Conservation (phyloP, 2,329 filamentous ascomycete species). For the Fusarium sp. region DNA sequence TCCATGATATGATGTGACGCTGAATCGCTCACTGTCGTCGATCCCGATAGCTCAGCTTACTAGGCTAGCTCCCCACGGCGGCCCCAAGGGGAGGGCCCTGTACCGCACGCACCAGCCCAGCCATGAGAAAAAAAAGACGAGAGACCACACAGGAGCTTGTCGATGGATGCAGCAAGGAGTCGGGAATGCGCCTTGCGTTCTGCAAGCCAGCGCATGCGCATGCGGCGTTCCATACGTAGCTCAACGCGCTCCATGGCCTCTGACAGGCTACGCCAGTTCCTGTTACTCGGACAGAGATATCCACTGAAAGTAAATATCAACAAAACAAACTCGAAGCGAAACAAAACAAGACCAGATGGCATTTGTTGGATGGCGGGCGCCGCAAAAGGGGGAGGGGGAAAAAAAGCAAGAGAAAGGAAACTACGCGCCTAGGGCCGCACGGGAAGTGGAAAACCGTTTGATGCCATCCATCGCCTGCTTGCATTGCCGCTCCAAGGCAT, state of each 20-base stretch:
- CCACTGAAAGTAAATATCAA: slow-evolving; percentile 20
- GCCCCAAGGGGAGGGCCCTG: slow-evolving; percentile 3
- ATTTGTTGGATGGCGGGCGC: not conserved
- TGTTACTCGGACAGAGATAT: slow-evolving; percentile 24
- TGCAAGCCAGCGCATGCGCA: slow-evolving; percentile 33
- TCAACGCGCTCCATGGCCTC: slow-evolving; percentile 23
- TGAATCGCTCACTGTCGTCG: slow-evolving; percentile 15
- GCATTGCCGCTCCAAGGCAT: not conserved
- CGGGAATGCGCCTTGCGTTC: slow-evolving; percentile 27
- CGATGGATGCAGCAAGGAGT: slow-evolving; percentile 22
- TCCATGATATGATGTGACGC: slow-evolving; percentile 24
- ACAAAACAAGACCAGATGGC: slow-evolving; percentile 19
- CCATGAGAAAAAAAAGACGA: not conserved
- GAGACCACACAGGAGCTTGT: not conserved
- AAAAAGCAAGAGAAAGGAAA: not conserved
- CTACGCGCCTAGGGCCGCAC: slow-evolving; percentile 5
- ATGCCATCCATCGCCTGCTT: slow-evolving; percentile 9
- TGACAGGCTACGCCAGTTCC: slow-evolving; percentile 14
- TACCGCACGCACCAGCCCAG: slow-evolving; percentile 6
- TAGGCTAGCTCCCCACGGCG: not conserved
- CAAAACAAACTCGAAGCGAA: slow-evolving; percentile 27
- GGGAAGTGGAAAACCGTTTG: slow-evolving; percentile 5
- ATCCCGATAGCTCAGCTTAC: slow-evolving; percentile 25
- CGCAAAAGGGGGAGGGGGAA: not conserved
- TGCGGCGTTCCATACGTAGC: slow-evolving; percentile 25